Evolutionary conservation across 805 yeast genomes (phyloP).

Genomic region (Clavispora vitiphila): DNA sequence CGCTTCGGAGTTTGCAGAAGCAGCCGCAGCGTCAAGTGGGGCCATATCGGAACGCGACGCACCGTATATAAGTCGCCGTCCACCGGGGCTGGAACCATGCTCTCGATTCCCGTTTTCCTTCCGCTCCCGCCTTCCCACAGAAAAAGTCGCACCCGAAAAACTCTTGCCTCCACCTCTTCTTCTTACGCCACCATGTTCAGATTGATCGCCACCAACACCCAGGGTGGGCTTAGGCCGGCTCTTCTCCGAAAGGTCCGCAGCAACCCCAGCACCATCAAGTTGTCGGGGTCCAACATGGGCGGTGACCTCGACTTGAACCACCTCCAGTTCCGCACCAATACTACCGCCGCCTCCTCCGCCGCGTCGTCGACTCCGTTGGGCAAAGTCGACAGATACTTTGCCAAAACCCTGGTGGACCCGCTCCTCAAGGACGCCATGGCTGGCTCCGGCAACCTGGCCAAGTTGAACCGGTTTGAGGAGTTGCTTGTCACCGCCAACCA

Average conservation of each 20-base stretch:
- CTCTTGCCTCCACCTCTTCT: not conserved
- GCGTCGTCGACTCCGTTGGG: conserved; percentile 2
- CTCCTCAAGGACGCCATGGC: conserved; percentile 14
- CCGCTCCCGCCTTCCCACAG: not conserved
- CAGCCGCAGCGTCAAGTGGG: not conserved
- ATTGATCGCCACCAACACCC: conserved; percentile 33
- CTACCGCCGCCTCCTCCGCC: conserved; percentile 1
- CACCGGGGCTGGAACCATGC: too few species aligned
- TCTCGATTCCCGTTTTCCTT: too few species aligned
- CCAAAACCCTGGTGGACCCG: conserved; percentile 20
- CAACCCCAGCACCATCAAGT: conserved; percentile 13
- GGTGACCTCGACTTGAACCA: conserved; percentile 11
- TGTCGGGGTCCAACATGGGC: conserved; percentile 7
- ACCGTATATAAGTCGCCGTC: not conserved
- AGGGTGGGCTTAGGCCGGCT: conserved; percentile 32
- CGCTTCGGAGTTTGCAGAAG: not conserved
- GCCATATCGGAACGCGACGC: not conserved
- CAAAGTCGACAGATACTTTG: conserved; percentile 17
- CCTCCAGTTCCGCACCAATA: conserved; percentile 8
- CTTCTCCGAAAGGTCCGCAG: conserved; percentile 33
- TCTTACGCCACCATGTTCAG: conserved; percentile 28
- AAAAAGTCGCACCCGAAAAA: not conserved
- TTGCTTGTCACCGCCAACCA: conserved; percentile 22
- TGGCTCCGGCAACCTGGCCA: conserved; percentile 16
- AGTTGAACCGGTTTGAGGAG: conserved; percentile 26